Conservation (phyloP, 2,329 filamentous ascomycete genomes). For the Akanthomyces muscarius region DNA sequence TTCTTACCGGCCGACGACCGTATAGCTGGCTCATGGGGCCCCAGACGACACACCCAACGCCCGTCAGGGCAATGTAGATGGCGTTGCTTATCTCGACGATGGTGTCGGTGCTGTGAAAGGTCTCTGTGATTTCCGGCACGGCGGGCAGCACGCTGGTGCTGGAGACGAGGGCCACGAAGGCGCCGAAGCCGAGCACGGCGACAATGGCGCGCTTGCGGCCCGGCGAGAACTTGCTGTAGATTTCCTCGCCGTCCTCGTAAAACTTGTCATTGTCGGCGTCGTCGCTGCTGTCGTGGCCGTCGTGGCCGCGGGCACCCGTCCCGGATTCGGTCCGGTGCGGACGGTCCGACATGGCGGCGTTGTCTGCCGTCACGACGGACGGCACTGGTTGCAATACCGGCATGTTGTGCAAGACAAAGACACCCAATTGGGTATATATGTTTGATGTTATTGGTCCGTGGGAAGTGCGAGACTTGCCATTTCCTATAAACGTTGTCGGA, state of each 20-base stretch:
- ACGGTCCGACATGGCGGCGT: constrained; percentile 6
- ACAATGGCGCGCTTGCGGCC: constrained; percentile 65
- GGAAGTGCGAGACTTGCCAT: neutral
- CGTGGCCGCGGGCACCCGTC: neutral
- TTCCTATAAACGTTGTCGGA: neutral
- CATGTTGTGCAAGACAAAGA: neutral
- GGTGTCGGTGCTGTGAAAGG: constrained; percentile 60
- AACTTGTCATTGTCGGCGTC: constrained; percentile 21
- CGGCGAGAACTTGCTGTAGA: constrained; percentile 62
- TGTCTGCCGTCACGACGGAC: constrained; percentile 7
- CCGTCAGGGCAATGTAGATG: constrained; percentile 72
- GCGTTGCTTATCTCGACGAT: constrained; percentile 74
- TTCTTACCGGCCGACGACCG: constrained; percentile 52
- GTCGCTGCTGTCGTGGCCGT: constrained; percentile 12
- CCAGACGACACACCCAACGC: constrained; percentile 64
- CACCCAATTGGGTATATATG: neutral
- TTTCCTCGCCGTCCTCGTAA: constrained; percentile 39
- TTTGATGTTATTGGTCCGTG: neutral
- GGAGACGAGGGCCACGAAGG: constrained; percentile 70
- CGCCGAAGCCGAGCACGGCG: constrained; percentile 65
- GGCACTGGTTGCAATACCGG: constrained; percentile 5
- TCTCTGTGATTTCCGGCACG: constrained; percentile 66
- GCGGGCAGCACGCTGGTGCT: constrained; percentile 71
- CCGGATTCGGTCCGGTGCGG: neutral
- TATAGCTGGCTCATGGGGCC: constrained; percentile 66